phyloP scores from a whole-genome alignment of 2,329 filamentous ascomycete genomes.

The Cordyceps pruinosa region DNA sequence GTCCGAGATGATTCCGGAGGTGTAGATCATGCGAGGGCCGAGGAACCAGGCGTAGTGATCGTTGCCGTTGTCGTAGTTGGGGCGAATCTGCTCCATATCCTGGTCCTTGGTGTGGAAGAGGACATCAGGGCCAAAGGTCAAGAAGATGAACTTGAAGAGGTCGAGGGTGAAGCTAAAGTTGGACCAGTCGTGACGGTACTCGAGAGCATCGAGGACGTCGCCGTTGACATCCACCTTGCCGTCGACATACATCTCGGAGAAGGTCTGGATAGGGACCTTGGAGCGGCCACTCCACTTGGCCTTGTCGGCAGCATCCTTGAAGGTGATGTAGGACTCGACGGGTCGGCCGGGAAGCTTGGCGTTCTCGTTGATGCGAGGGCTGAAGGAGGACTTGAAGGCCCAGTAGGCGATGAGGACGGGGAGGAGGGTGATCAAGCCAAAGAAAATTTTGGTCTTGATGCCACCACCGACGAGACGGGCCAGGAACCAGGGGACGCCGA shows the following conservation, averaged over 20 bases:
- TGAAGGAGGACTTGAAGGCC: constrained; percentile 71
- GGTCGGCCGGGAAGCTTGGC: constrained; percentile 77
- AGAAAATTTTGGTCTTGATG: constrained; percentile 84
- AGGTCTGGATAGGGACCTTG: constrained; percentile 86
- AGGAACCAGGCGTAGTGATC: constrained; percentile 99
- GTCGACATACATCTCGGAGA: constrained; percentile 97
- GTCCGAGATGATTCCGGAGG: constrained; percentile 87
- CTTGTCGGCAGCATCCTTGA: constrained; percentile 58
- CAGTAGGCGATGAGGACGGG: constrained; percentile 80
- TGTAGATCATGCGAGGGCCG: constrained; percentile 98
- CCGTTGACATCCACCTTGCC: constrained; percentile 94
- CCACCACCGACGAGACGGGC: constrained; percentile 80
- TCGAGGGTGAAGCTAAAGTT: constrained; percentile 84
- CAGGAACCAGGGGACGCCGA: constrained; percentile 69
- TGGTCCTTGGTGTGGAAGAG: constrained; percentile 90
- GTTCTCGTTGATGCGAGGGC: constrained; percentile 89
- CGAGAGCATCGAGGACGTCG: constrained; percentile 79
- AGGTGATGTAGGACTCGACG: constrained; percentile 84
- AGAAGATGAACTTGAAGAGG: constrained; percentile 82
- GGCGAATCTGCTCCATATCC: constrained; percentile 95
- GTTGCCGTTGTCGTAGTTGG: constrained; percentile 95
- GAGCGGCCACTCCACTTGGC: constrained; percentile 67
- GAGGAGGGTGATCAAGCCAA: constrained; percentile 68
- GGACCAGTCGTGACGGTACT: constrained; percentile 96
- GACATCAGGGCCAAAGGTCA: constrained; percentile 80